These are phyloP conservation scores for Fusarium sacchari DNA, from an alignment of 2,329 filamentous ascomycete species.

Conservation along the genomic window DNA sequence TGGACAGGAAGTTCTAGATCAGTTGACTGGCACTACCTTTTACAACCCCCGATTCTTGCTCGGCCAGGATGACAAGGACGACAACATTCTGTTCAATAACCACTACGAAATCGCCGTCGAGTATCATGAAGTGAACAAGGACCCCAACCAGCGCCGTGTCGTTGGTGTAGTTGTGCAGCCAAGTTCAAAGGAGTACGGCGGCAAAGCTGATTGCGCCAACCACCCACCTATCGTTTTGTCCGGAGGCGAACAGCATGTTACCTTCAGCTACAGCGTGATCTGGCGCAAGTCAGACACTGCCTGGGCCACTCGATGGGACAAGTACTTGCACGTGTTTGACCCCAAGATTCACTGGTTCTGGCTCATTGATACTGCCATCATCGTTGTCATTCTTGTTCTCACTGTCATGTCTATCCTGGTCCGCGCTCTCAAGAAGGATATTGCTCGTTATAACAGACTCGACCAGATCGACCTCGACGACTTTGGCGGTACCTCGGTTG, in stretches of 20 bases:
- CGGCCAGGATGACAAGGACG: slow-evolving; percentile 65
- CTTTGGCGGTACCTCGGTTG: slow-evolving; percentile 78
- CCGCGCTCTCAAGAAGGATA: slow-evolving; percentile 90
- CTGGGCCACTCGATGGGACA: slow-evolving; percentile 98
- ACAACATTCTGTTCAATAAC: slow-evolving; percentile 79
- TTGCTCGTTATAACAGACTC: slow-evolving; percentile 93
- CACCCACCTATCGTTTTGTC: slow-evolving; percentile 71
- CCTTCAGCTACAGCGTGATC: slow-evolving; percentile 91
- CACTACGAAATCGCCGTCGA: slow-evolving; percentile 96
- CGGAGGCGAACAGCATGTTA: slow-evolving; percentile 69
- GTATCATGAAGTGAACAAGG: slow-evolving; percentile 81
- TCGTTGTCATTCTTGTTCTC: slow-evolving; percentile 89
- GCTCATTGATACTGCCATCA: slow-evolving; percentile 93
- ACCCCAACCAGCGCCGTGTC: slow-evolving; percentile 79
- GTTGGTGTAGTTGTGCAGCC: slow-evolving; percentile 93
- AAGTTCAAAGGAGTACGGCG: slow-evolving; percentile 71
- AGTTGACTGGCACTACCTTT: slow-evolving; percentile 79
- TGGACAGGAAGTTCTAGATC: slow-evolving; percentile 82
- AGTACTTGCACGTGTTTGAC: slow-evolving; percentile 96
- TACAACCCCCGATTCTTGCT: slow-evolving; percentile 93
- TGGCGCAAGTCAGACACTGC: slow-evolving; percentile 87
- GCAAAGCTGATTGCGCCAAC: slow-evolving; percentile 70
- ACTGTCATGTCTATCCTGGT: slow-evolving; percentile 94
- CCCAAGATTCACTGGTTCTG: slow-evolving; percentile 99
- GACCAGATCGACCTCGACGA: slow-evolving; percentile 93